A percentile compares a stretch with the other conserved stretches of the same genome.
These are phyloP conservation scores for Tylopilus sp. DNA, from an alignment of 1,284 basidiomycete species.

Conservation along the genomic window DNA sequence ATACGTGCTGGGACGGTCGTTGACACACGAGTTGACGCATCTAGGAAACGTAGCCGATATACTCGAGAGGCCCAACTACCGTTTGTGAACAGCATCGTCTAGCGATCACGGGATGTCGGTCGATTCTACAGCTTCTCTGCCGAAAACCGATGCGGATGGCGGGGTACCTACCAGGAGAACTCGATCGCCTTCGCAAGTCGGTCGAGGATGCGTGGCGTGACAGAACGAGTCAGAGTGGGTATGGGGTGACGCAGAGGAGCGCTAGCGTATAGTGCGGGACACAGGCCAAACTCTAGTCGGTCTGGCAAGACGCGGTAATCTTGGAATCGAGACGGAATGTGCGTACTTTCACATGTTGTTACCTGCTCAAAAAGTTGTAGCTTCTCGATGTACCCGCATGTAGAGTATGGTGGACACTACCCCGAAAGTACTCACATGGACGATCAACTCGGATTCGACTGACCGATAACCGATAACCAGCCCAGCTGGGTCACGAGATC, in stretches of 20 bases:
- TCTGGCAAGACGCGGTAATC: not conserved
- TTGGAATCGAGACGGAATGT: too few species aligned
- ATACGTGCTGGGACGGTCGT: slow-evolving; percentile 34
- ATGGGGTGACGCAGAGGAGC: slow-evolving; percentile 16
- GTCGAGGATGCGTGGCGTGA: slow-evolving; percentile 21
- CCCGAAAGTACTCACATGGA: too few species aligned
- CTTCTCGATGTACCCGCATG: not conserved
- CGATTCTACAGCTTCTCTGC: slow-evolving; percentile 4
- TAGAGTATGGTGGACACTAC: too few species aligned
- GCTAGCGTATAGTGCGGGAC: slow-evolving; percentile 10
- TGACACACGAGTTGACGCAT: slow-evolving; percentile 28
- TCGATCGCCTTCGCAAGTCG: slow-evolving; percentile 7
- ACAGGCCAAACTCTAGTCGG: not conserved
- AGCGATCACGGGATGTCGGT: slow-evolving; percentile 2
- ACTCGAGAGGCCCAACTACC: slow-evolving; percentile 31
- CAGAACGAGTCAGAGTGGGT: slow-evolving; percentile 12
- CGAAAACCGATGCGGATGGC: not conserved
- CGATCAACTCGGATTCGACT: too few species aligned
- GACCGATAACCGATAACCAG: too few species aligned
- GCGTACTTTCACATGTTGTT: too few species aligned
- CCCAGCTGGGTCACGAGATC: too few species aligned
- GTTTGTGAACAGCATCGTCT: slow-evolving; percentile 18
- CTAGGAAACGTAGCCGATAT: slow-evolving; percentile 20
- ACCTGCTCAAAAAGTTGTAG: too few species aligned
- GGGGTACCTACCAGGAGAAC: slow-evolving; percentile 5